Evolutionary conservation across 192 early-diverging fungal genomes (phyloP), one percentile per base, ranked within the genome.

Genomic region (Umbelopsis sp.): DNA sequence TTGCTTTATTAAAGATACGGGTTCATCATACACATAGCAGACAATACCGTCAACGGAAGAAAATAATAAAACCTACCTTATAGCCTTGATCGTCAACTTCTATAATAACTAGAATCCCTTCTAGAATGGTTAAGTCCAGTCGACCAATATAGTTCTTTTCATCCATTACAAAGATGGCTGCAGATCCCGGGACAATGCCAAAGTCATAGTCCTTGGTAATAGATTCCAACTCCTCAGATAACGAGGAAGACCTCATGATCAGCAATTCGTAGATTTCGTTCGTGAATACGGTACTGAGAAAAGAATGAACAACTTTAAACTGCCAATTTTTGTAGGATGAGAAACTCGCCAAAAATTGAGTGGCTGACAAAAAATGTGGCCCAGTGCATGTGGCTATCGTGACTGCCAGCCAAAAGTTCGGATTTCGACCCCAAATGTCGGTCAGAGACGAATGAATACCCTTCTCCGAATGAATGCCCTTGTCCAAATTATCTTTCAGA

Each of bases 111-210:
- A 76, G 66, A 29, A 76, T 47, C n/a, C 74, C 74, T 67, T 76
- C 74, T 20, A 76, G 26, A 25, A 76, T 67, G 7, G 74, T 76
- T 70, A 76, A 43, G n/a, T 76, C 74, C 32, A 76, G 45, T 20
- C 74, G 45, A 11, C 70, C 74, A 44, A 76, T 67, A 12, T 65
- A 70, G 26, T 54, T 71, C 14, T 65, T 29, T 43, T 76, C 74
- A 52, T 76, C 74, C 32, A 67, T 76, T 11, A 76, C 69, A 76
- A 76, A 76, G 12, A 76, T 65, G 45, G 74, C 59, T 10, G 69
- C 69, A n/a, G 74, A 76, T 32, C 74, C 74, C 7, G 74, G 74
- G 10, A 76, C 74, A 71, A 76, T 76, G 14, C 74, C 74, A 71
- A 71, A 76, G 65, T 76, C 74, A 36, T 71, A 76, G 26, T 76